phyloP scores from a whole-genome alignment of 192 early-diverging fungal genomes.

The Linnemannia hyalina region DNA sequence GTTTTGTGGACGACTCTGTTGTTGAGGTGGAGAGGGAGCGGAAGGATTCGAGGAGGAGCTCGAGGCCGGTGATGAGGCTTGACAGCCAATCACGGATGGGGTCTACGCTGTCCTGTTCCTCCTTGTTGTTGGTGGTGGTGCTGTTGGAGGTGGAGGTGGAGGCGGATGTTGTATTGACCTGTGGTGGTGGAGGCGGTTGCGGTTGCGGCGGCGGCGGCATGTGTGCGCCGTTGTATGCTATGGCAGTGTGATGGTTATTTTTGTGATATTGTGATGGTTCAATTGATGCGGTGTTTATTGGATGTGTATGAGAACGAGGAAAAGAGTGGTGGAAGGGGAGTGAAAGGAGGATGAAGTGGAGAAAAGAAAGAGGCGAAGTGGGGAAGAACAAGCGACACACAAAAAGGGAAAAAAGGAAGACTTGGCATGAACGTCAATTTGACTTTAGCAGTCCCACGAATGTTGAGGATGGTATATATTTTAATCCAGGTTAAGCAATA shows the following conservation, averaged over 20 bases:
- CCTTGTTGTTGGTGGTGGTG: background rate
- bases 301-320: background rate
- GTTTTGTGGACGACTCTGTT: slow-evolving; percentile 14
- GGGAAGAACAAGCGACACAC: background rate
- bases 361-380: background rate
- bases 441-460: background rate
- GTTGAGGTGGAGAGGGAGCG: background rate
- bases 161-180: background rate
- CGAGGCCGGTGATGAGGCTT: slow-evolving; percentile 23
- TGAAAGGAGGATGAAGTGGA: background rate
- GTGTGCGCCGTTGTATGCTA: slow-evolving; percentile 1
- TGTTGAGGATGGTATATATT: no score
- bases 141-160: background rate
- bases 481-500: no score
- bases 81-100: slow-evolving; percentile 28
- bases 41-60: slow-evolving; percentile 28
- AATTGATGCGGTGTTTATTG: background rate
- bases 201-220: background rate
- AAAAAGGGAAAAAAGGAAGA: background rate
- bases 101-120: background rate
- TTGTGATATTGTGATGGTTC: no score
- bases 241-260: background rate
- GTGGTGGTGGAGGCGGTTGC: background rate
- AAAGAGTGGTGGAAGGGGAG: background rate
- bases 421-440: background rate